Evolutionary conservation across 306 rosid species (phyloP).

Genomic region (Astragalus glycyphyllos): DNA sequence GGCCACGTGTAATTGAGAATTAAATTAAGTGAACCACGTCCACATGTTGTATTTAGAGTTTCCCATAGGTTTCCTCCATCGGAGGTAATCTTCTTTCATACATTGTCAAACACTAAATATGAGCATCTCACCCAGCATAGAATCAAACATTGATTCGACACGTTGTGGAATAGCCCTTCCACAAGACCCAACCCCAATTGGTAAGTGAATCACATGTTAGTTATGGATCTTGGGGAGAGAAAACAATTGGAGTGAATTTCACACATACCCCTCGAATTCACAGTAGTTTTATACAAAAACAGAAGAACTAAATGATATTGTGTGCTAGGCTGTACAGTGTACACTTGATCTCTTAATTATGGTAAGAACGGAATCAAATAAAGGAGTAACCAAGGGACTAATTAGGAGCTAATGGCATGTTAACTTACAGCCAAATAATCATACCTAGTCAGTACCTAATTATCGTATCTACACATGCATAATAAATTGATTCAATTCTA

Average conservation of each 20-base stretch:
- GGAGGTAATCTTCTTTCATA: too few relatives aligned
- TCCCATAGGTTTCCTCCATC: too few relatives aligned
- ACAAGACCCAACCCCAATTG: too few relatives aligned
- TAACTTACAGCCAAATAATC: conserved; percentile 19
- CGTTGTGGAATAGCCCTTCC: too few relatives aligned
- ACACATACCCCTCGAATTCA: conserved; percentile 27
- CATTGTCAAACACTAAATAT: too few relatives aligned
- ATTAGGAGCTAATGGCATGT: conserved; percentile 29
- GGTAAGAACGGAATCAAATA: conserved; percentile 29
- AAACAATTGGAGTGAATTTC: conserved; percentile 31
- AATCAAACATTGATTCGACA: too few relatives aligned
- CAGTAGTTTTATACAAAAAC: neutral
- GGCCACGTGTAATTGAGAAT: conserved; percentile 14
- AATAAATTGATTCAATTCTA: conserved; percentile 19
- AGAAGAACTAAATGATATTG: neutral
- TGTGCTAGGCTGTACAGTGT: conserved; percentile 9
- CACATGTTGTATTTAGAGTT: too few relatives aligned
- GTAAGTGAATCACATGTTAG: neutral
- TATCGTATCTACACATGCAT: conserved; percentile 11
- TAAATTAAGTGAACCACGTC: neutral
- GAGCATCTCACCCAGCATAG: too few relatives aligned
- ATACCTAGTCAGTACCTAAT: conserved; percentile 1
- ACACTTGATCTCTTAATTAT: conserved; percentile 23
- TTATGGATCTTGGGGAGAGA: neutral
- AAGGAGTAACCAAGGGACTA: neutral